These are phyloP conservation scores for Limonium bicolor DNA, from an alignment of 148 eudicot species.

Conservation along the genomic window DNA sequence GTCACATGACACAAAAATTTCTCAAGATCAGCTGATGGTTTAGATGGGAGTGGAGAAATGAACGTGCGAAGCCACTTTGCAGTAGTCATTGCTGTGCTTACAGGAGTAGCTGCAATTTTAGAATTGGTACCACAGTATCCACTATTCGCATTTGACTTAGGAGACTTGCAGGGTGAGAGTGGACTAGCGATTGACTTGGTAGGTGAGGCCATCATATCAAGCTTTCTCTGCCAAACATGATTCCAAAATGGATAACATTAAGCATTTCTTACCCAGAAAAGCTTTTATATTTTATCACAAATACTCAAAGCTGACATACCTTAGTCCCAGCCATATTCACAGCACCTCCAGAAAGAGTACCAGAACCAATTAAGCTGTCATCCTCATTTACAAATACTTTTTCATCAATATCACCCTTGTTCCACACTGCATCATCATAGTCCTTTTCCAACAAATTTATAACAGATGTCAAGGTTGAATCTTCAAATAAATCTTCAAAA, in stretches of 20 bases:
- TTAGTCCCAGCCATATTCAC: conserved; percentile 46
- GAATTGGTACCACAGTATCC: conserved; percentile 15
- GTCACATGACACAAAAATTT: conserved; percentile 62
- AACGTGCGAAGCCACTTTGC: conserved; percentile 87
- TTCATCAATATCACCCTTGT: conserved; percentile 78
- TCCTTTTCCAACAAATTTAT: conserved; percentile 54
- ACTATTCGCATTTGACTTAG: conserved; percentile 27
- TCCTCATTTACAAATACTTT: conserved; percentile 66
- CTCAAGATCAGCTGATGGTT: conserved; percentile 65
- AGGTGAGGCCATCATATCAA: conserved; percentile 62
- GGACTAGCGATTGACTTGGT: conserved; percentile 64
- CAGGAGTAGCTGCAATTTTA: conserved; percentile 64
- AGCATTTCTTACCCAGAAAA: too few species aligned
- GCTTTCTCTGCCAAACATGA: conserved; percentile 41
- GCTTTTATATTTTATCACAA: neutral
- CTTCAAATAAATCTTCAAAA: conserved; percentile 62
- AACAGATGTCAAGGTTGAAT: conserved; percentile 38
- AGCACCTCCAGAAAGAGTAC: conserved; percentile 83
- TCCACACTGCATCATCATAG: conserved; percentile 52
- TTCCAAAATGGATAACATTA: too few species aligned
- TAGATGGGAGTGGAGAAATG: conserved; percentile 70
- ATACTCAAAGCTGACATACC: conserved; percentile 24
- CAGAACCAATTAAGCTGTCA: conserved; percentile 78
- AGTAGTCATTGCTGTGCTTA: conserved; percentile 97
- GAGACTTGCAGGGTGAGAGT: conserved; percentile 64